phyloP scores from a whole-genome alignment of 2,329 filamentous ascomycete genomes.

The Pseudodiploospora longispora region DNA sequence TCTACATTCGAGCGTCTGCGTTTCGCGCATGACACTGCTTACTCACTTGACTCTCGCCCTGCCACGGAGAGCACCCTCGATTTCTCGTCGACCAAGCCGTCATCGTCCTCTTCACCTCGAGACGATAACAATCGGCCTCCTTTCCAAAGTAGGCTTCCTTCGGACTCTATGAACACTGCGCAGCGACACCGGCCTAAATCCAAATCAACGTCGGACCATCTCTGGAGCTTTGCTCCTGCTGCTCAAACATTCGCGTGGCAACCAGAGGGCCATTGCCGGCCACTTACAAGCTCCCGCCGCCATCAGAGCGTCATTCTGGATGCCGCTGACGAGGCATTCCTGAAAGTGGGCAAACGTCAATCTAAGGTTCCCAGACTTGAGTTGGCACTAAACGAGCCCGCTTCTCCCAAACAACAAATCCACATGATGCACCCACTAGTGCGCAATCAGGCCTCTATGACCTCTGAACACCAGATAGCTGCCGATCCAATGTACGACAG shows the following conservation, averaged over 20 bases:
- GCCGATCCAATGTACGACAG: constrained; percentile 55
- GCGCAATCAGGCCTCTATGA: constrained; percentile 10
- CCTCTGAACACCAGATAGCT: constrained; percentile 19
- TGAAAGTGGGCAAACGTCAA: constrained; percentile 18
- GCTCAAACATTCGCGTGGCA: too few species aligned
- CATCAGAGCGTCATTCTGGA: constrained; percentile 36
- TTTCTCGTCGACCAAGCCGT: constrained; percentile 16
- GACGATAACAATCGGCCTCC: constrained; percentile 4
- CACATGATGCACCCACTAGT: constrained; percentile 18
- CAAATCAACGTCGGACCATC: constrained; percentile 11
- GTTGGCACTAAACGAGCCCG: not conserved
- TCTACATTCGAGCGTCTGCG: constrained; percentile 63
- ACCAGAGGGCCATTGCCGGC: not conserved
- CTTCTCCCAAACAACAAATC: not conserved
- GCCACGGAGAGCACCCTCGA: constrained; percentile 17
- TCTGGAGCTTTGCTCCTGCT: constrained; percentile 5
- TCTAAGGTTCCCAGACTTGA: constrained; percentile 15
- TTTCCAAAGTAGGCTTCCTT: constrained; percentile 5
- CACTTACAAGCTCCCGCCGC: constrained; percentile 4
- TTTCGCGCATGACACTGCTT: constrained; percentile 44
- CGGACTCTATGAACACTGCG: constrained; percentile 4
- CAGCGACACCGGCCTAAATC: not conserved
- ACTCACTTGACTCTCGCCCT: constrained; percentile 21
- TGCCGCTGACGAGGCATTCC: constrained; percentile 18
- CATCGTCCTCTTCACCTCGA: constrained; percentile 9